These are phyloP conservation scores for Exophiala xenobiotica DNA, from an alignment of 2,329 filamentous ascomycete species.

Conservation along the genomic window DNA sequence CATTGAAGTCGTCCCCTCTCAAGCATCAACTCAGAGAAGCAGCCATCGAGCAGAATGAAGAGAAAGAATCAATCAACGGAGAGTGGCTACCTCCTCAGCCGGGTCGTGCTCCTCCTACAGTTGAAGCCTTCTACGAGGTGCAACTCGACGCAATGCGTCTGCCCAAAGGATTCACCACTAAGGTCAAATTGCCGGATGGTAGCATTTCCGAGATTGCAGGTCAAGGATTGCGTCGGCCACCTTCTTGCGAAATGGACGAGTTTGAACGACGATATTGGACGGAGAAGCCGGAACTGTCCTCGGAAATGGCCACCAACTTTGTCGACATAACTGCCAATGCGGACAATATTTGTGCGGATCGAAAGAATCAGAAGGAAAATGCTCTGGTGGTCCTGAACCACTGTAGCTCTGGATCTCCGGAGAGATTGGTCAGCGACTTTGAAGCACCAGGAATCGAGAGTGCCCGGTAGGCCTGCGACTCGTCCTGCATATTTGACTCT, in stretches of 20 bases:
- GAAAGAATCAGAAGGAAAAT: slow-evolving; percentile 14
- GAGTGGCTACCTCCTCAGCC: slow-evolving; percentile 22
- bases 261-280: slow-evolving; percentile 27
- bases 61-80: slow-evolving; percentile 4
- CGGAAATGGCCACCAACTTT: slow-evolving; percentile 21
- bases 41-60: background rate
- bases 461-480: slow-evolving; percentile 7
- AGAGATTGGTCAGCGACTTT: background rate
- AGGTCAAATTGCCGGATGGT: slow-evolving; percentile 24
- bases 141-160: slow-evolving; percentile 28
- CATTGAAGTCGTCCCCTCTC: slow-evolving; percentile 2
- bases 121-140: slow-evolving; percentile 25
- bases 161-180: slow-evolving; percentile 21
- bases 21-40: background rate
- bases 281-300: slow-evolving; percentile 21
- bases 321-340: slow-evolving; percentile 8
- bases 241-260: slow-evolving; percentile 26
- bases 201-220: slow-evolving; percentile 24
- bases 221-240: slow-evolving; percentile 22
- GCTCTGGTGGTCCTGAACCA: background rate
- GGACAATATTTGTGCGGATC: background rate
- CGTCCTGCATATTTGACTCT: background rate
- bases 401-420: background rate
- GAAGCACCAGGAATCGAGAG: background rate
- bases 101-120: slow-evolving; percentile 17